Evolutionary conservation across 306 rosid species (phyloP), one percentile per base, ranked within the genome.

Genomic region (Begonia peltatifolia): DNA sequence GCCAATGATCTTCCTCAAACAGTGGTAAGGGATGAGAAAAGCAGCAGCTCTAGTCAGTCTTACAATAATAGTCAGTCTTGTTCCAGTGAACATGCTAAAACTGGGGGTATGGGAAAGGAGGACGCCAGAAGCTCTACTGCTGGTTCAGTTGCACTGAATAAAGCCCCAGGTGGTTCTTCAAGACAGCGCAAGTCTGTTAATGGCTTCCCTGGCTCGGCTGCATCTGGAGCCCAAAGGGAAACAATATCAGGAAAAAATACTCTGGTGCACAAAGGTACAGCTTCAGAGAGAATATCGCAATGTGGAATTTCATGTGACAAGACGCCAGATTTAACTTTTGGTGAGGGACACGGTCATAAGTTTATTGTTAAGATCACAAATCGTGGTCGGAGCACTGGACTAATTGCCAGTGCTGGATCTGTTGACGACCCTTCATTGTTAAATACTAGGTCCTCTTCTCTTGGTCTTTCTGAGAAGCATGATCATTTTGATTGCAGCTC

Each of bases 11-110:
- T 54, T 53, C 83, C 94, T 11, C 59, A 67, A 65, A 67, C 84
- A 10, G 63, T 83, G 20, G 75, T 61, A 14, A 84, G 67, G 77
- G 96, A 87, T 71, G 96, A 84, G 61, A 77, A 63, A 63, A 87
- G 94, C 66, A 79, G 96, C 70, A 72, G 94, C 59, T 87, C 96
- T 58, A 84, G 96, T 73, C 94, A 81, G 66, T 84, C 96, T 51
- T 90, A 87, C 54, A 86, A 79, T 69, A 87, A 84, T 64, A 84
- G 96, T 66, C 75, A 79, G 54, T 84, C 96, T 46, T 84, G 81
- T 76, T 85, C 87, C 11, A 84, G 76, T 59, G 96, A 87, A 42
- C 87, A 79, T 56, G 76, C 78, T 13, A 84, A 73, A 70, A 60
- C 79, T 54, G 71, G 68, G 53, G 93, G 82, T 30, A 60, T 74